Evolutionary conservation across 2,329 filamentous ascomycete species (phyloP).

Genomic region (Xylaria sp.): DNA sequence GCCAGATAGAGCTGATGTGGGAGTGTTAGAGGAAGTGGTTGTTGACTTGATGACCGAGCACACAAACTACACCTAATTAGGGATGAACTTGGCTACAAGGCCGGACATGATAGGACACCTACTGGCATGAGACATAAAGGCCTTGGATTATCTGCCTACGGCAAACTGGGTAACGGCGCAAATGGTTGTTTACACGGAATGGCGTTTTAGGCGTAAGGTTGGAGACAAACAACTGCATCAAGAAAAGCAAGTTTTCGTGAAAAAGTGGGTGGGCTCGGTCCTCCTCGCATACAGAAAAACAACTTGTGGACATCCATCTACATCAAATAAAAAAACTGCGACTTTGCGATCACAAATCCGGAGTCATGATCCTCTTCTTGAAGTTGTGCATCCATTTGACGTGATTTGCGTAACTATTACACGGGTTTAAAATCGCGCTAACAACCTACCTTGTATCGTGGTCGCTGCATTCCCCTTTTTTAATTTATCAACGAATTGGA

Average conservation of each 20-base stretch:
- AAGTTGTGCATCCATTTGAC: neutral
- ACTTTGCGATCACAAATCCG: conserved; percentile 11
- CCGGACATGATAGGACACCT: neutral
- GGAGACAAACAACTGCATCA: conserved; percentile 5
- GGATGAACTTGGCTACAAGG: conserved; percentile 13
- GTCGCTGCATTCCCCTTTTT: no score
- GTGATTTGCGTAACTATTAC: no score
- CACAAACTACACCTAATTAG: conserved; percentile 7
- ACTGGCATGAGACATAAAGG: neutral
- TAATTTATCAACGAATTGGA: no score
- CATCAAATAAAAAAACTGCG: conserved; percentile 15
- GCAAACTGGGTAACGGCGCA: conserved; percentile 19
- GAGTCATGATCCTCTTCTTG: neutral
- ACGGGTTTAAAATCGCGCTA: no score
- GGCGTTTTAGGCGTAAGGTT: conserved; percentile 25
- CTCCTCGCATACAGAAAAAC: neutral
- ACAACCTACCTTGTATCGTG: no score
- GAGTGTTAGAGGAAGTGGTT: conserved; percentile 5
- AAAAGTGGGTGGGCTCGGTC: neutral
- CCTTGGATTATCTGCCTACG: neutral
- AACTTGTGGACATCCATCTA: conserved; percentile 2
- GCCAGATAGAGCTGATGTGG: neutral
- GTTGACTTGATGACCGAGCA: conserved; percentile 1
- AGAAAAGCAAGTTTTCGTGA: conserved; percentile 13
- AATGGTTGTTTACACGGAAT: neutral